Percentiles rank a stretch among this genome's conserved stretches.
phyloP scores from a whole-genome alignment of 2,329 filamentous ascomycete genomes.

The Fusarium sp. region DNA sequence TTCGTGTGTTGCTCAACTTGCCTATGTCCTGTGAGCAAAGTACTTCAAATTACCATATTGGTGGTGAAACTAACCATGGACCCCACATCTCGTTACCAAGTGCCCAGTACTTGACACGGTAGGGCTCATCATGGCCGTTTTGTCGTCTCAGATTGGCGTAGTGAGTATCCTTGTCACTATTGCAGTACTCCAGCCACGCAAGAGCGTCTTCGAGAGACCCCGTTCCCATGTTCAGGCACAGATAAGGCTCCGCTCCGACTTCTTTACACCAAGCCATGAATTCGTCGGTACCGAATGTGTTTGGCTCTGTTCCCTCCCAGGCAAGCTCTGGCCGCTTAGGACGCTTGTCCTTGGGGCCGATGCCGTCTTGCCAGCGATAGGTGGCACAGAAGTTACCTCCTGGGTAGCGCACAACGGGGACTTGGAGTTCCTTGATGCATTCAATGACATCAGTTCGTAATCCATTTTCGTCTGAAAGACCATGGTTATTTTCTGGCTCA shows the following conservation, averaged over 20 bases:
- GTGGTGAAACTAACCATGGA: background rate
- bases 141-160: background rate
- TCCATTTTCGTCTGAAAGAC: background rate
- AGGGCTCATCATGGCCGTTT: background rate
- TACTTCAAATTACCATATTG: background rate
- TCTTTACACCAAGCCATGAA: background rate
- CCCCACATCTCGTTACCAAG: background rate
- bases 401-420: background rate
- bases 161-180: background rate
- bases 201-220: background rate
- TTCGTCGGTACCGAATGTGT: background rate
- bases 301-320: background rate
- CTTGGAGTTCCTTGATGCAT: background rate
- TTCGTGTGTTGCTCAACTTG: background rate
- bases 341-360: background rate
- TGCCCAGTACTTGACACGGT: background rate
- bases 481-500: background rate
- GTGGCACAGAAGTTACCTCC: background rate
- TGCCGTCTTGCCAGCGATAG: background rate
- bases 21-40: background rate
- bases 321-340: background rate
- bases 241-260: background rate
- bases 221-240: background rate
- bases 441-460: background rate
- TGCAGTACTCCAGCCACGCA: background rate